Conservation (phyloP, 2,329 filamentous ascomycete genomes). For the Penicillium sp. region DNA sequence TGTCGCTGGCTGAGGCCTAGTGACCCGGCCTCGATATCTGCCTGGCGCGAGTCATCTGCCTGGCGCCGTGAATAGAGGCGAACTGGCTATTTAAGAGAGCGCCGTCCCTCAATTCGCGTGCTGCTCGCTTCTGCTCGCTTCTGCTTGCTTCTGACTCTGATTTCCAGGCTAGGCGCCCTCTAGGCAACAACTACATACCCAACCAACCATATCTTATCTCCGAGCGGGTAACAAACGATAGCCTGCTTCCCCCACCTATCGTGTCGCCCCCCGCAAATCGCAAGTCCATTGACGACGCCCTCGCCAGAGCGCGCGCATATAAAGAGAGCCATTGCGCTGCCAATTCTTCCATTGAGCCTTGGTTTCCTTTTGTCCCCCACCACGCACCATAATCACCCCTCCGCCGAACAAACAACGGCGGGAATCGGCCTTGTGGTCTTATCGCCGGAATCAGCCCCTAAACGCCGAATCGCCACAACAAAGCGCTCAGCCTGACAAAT, state of each 20-base stretch:
- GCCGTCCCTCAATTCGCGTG: neutral
- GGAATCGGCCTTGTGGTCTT: neutral
- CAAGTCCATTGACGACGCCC: neutral
- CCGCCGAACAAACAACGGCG: neutral
- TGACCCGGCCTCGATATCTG: neutral
- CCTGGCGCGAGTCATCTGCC: neutral
- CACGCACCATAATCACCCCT: neutral
- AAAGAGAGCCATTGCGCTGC: neutral
- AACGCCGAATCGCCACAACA: constrained; percentile 15
- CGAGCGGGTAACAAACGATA: neutral
- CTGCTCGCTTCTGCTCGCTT: neutral
- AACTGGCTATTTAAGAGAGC: neutral
- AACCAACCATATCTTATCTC: constrained; percentile 6
- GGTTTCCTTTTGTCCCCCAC: neutral
- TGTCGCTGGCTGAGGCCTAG: neutral
- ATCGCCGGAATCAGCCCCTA: constrained; percentile 11
- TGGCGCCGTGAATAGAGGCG: neutral
- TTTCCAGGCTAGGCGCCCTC: neutral
- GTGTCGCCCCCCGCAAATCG: constrained; percentile 7
- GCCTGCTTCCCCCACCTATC: neutral
- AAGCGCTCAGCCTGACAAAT: constrained; percentile 21
- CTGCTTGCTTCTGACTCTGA: neutral
- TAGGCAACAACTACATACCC: neutral
- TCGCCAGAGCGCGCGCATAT: neutral
- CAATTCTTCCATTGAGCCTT: neutral